Evolutionary conservation across 208 protist genomes (phyloP).

Genomic region (Trypanosoma melophagium): DNA sequence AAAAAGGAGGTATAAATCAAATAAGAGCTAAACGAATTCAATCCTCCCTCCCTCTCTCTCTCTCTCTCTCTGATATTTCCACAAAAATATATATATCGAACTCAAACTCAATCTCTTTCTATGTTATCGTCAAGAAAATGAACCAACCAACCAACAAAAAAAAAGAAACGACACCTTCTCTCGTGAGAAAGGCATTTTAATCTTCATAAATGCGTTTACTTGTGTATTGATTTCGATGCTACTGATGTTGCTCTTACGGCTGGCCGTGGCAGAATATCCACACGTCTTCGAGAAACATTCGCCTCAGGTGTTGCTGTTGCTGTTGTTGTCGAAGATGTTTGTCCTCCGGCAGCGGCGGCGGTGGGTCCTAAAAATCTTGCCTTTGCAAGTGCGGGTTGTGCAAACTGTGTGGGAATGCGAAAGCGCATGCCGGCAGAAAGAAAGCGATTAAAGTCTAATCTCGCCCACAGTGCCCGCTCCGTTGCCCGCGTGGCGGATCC

Average conservation of each 20-base stretch:
- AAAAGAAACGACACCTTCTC: neutral
- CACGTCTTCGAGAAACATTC: neutral
- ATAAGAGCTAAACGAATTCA: no score
- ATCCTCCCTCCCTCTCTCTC: no score
- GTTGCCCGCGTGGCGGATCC: constrained; percentile 38
- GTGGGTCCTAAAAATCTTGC: neutral
- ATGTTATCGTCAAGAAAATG: no score
- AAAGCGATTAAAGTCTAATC: constrained; percentile 81
- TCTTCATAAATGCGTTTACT: neutral
- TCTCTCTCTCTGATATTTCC: no score
- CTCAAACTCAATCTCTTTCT: no score
- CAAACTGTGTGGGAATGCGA: constrained; percentile 1
- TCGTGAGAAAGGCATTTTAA: neutral
- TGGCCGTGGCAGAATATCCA: neutral
- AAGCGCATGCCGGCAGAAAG: constrained; percentile 34
- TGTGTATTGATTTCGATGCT: neutral
- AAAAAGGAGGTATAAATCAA: no score
- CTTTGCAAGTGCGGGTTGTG: constrained; percentile 2
- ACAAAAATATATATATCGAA: no score
- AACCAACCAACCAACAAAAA: constrained; percentile 2
- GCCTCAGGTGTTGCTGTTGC: neutral
- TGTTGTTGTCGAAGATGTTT: neutral
- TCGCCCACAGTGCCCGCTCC: constrained; percentile 73
- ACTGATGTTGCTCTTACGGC: neutral
- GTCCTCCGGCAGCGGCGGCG: no score